A percentile compares a stretch with the other conserved stretches of the same genome.
Evolutionary conservation across 768 basidiomycete genomes (phyloP).

Genomic region (Pulveroboletus sp.): DNA sequence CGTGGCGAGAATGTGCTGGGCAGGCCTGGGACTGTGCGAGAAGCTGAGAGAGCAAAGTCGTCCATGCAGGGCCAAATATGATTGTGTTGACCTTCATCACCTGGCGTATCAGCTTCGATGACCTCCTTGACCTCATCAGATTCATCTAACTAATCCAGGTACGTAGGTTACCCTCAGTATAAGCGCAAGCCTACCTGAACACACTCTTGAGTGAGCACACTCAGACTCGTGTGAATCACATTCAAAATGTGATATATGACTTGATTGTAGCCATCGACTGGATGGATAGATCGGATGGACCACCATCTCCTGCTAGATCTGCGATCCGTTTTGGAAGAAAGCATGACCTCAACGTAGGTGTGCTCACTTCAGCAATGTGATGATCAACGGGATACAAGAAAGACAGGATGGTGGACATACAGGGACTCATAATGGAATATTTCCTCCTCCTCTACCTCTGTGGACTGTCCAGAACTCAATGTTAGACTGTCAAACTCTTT

Average conservation of each 20-base stretch:
- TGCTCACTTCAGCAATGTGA: slow-evolving; percentile 13
- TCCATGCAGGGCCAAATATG: neutral
- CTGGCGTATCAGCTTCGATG: neutral
- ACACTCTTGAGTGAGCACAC: slow-evolving; percentile 6
- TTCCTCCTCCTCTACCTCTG: slow-evolving; percentile 15
- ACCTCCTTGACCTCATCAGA: neutral
- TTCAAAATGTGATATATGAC: slow-evolving; percentile 26
- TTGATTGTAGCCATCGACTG: slow-evolving; percentile 20
- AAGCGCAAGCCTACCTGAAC: slow-evolving; percentile 7
- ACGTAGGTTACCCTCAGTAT: neutral
- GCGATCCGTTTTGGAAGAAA: neutral
- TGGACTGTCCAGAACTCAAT: neutral
- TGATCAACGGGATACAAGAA: neutral
- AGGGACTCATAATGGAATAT: neutral
- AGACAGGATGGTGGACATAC: slow-evolving; percentile 13
- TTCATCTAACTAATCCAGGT: slow-evolving; percentile 6
- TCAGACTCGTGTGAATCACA: slow-evolving; percentile 19
- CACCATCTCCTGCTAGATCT: slow-evolving; percentile 1
- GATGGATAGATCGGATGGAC: slow-evolving; percentile 12
- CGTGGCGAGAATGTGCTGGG: slow-evolving; percentile 22
- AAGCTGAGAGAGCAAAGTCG: neutral
- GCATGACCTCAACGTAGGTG: slow-evolving; percentile 17
- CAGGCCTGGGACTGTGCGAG: slow-evolving; percentile 2
- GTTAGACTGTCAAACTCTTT: neutral
- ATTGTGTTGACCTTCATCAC: neutral